A percentile compares a stretch with the other conserved stretches of the same genome.
Conservation (phyloP, 495 filamentous ascomycete species). For the Aspergillus cavernicola region DNA sequence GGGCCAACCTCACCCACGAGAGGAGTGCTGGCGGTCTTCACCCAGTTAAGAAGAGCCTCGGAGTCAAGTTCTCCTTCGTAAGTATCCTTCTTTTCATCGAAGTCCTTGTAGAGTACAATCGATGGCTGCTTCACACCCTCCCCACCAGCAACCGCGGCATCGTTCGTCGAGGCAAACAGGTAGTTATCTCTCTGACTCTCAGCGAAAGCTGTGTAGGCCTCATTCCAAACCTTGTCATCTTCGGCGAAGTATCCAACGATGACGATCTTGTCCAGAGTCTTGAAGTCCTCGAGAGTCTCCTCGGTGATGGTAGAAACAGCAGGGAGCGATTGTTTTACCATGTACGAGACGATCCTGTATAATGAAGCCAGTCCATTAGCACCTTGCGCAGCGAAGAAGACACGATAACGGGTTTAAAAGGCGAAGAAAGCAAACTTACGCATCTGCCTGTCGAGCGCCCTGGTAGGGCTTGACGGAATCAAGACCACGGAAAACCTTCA, state of each 20-base stretch:
- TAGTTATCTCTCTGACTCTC: constrained; percentile 84
- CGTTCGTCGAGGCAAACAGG: constrained; percentile 83
- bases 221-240: constrained; percentile 80
- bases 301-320: constrained; percentile 78
- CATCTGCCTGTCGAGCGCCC: constrained; percentile 84
- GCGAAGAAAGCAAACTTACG: constrained; percentile 53
- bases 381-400: no score
- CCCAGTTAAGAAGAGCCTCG: constrained; percentile 75
- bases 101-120: constrained; percentile 94
- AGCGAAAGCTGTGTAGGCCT: constrained; percentile 74
- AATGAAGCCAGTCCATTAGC: neutral
- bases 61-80: constrained; percentile 76
- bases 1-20: constrained; percentile 96
- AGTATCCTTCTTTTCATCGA: constrained; percentile 90
- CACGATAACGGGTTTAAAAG: no score
- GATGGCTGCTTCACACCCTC: constrained; percentile 85
- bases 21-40: constrained; percentile 80
- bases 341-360: constrained; percentile 88
- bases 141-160: constrained; percentile 78
- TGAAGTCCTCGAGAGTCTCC: constrained; percentile 88
- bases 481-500: constrained; percentile 97
- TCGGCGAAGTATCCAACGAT: constrained; percentile 81
- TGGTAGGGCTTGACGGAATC: constrained; percentile 79
- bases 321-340: constrained; percentile 96
- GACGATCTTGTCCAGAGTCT: constrained; percentile 96